Evolutionary conservation across 1,139 yeast genomes (phyloP).

Genomic region (Torulaspora pretoriensis): DNA sequence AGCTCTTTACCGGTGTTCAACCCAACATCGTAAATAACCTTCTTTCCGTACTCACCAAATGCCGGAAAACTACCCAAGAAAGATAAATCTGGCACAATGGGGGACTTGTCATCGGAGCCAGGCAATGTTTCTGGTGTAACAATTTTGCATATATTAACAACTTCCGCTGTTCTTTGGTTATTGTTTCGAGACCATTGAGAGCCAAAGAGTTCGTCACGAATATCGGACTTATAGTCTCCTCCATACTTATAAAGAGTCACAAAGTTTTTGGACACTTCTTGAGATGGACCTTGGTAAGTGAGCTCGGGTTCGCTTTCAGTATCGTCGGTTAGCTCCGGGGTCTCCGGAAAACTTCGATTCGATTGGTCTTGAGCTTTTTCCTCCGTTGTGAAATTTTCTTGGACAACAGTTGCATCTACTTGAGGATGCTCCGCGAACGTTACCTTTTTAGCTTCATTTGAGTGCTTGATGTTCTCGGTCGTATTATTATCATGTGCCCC

Average conservation of each 20-base stretch:
- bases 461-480: too few species aligned
- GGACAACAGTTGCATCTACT: not conserved
- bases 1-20: conserved; percentile 44
- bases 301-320: conserved; percentile 18
- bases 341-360: not conserved
- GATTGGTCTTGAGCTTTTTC: conserved; percentile 5
- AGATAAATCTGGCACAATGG: conserved; percentile 25
- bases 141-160: conserved; percentile 47
- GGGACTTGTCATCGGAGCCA: conserved; percentile 5
- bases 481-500: too few species aligned
- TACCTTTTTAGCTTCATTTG: not conserved
- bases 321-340: conserved; percentile 13
- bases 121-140: conserved; percentile 30
- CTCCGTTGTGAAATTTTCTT: not conserved
- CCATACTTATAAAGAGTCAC: conserved; percentile 49
- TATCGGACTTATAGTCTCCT: conserved; percentile 36
- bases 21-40: conserved; percentile 40
- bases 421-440: not conserved
- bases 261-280: conserved; percentile 50
- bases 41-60: conserved; percentile 57
- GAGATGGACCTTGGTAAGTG: conserved; percentile 61
- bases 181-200: conserved; percentile 51
- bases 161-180: conserved; percentile 50
- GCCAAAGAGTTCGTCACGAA: conserved; percentile 56
- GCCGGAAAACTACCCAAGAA: conserved; percentile 55